These are phyloP conservation scores for Oleoguttula mirabilis DNA, from an alignment of 495 filamentous ascomycete genomes.

Conservation along the genomic window DNA sequence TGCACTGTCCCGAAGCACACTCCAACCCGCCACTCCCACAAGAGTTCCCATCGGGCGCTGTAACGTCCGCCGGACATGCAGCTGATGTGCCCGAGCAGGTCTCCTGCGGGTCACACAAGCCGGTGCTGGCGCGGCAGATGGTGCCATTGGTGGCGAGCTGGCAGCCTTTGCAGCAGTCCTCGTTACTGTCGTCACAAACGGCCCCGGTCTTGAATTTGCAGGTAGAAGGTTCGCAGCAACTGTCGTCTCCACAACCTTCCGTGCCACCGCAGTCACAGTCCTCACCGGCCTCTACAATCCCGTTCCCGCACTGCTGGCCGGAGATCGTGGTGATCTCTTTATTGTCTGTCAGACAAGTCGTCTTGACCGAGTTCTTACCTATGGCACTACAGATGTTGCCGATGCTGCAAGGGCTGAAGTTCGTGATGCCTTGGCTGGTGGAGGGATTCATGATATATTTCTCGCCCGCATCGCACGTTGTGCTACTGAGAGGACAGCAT, in stretches of 20 bases:
- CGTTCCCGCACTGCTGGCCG: constrained; percentile 83
- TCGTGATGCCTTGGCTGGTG: constrained; percentile 53
- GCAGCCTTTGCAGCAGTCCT: constrained; percentile 77
- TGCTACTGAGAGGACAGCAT: constrained; percentile 71
- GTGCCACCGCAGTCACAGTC: constrained; percentile 90
- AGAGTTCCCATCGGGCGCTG: constrained; percentile 51
- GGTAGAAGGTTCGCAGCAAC: constrained; percentile 74
- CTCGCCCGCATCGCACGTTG: constrained; percentile 60
- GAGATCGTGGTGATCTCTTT: constrained; percentile 73
- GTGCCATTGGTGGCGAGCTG: constrained; percentile 53
- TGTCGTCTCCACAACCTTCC: constrained; percentile 55
- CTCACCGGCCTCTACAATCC: constrained; percentile 88
- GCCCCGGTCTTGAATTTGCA: constrained; percentile 71
- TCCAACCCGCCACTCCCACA: constrained; percentile 56
- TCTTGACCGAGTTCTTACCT: constrained; percentile 63
- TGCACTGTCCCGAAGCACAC: constrained; percentile 92
- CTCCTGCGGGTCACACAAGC: constrained; percentile 75
- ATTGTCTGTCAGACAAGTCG: constrained; percentile 68
- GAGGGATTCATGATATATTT: constrained; percentile 93
- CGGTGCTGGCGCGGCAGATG: constrained; percentile 67
- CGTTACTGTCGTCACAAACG: constrained; percentile 81
- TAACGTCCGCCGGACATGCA: constrained; percentile 60
- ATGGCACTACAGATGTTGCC: constrained; percentile 95
- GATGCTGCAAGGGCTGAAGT: constrained; percentile 78
- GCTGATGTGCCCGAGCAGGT: constrained; percentile 62